These are phyloP conservation scores for Trichoderma reesei DNA, from an alignment of 495 filamentous ascomycete species.

Conservation along the genomic window DNA sequence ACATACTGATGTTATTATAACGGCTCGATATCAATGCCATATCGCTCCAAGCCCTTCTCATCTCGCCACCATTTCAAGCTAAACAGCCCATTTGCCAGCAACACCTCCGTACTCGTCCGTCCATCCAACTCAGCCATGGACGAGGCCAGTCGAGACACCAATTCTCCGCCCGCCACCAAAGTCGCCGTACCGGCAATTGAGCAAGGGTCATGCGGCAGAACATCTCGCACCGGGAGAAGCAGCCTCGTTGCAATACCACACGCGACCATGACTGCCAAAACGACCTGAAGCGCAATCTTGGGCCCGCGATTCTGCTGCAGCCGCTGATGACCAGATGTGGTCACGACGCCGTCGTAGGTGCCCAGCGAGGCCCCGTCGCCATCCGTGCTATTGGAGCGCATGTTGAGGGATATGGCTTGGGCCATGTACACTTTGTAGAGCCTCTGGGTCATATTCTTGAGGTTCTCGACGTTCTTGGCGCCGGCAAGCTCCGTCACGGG, in stretches of 20 bases:
- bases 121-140: background rate
- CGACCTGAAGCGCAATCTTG: constrained; percentile 9
- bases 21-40: constrained; percentile 3
- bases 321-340: background rate
- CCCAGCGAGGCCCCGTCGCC: background rate
- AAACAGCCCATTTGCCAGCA: background rate
- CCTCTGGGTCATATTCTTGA: background rate
- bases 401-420: constrained; percentile 8
- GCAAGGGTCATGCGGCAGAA: constrained; percentile 9
- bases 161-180: constrained; percentile 10
- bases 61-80: constrained; percentile 10
- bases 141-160: constrained; percentile 21
- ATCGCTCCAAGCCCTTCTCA: background rate
- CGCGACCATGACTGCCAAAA: constrained; percentile 3
- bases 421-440: constrained; percentile 6
- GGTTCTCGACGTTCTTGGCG: background rate
- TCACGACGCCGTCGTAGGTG: background rate
- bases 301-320: constrained; percentile 6
- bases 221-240: background rate
- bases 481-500: background rate
- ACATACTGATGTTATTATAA: no score
- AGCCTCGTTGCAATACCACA: constrained; percentile 5
- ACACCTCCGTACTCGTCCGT: no score
- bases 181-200: constrained; percentile 6
- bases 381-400: background rate